Evolutionary conservation across 2,329 filamentous ascomycete species (phyloP).

Genomic region (Alternaria ventricosa): DNA sequence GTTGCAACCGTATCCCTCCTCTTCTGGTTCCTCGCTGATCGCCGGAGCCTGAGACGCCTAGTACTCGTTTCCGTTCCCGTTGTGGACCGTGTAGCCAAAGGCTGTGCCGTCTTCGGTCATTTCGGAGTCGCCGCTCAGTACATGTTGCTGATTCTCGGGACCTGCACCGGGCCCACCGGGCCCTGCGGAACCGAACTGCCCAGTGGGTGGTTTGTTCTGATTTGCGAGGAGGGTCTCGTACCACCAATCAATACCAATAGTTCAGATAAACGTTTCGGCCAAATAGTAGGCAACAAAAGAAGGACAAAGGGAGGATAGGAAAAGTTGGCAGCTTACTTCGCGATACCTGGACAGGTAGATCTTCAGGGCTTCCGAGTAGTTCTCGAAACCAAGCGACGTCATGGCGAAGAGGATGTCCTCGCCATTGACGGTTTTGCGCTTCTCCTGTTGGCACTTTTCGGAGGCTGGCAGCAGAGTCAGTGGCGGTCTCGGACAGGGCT

Average conservation of each 20-base stretch:
- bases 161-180: constrained; percentile 43
- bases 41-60: constrained; percentile 36
- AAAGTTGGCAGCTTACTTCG: constrained; percentile 73
- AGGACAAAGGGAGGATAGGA: constrained; percentile 28
- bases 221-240: constrained; percentile 80
- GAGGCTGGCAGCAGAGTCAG: constrained; percentile 68
- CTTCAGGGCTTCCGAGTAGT: constrained; percentile 96
- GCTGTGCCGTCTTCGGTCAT: constrained; percentile 51
- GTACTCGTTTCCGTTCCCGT: constrained; percentile 50
- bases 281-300: constrained; percentile 48
- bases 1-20: constrained; percentile 6
- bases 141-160: constrained; percentile 50
- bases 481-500: neutral
- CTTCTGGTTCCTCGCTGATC: constrained; percentile 6
- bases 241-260: constrained; percentile 59
- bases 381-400: constrained; percentile 98
- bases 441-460: constrained; percentile 99
- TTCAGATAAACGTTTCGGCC: constrained; percentile 55
- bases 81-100: constrained; percentile 52
- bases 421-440: constrained; percentile 98
- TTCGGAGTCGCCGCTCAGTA: constrained; percentile 54
- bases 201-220: constrained; percentile 63
- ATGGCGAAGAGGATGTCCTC: constrained; percentile 99
- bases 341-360: constrained; percentile 98
- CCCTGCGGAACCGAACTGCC: constrained; percentile 45